Evolutionary conservation across 148 eudicot genomes (phyloP).

Genomic region (Rhododendron ferrugineum): DNA sequence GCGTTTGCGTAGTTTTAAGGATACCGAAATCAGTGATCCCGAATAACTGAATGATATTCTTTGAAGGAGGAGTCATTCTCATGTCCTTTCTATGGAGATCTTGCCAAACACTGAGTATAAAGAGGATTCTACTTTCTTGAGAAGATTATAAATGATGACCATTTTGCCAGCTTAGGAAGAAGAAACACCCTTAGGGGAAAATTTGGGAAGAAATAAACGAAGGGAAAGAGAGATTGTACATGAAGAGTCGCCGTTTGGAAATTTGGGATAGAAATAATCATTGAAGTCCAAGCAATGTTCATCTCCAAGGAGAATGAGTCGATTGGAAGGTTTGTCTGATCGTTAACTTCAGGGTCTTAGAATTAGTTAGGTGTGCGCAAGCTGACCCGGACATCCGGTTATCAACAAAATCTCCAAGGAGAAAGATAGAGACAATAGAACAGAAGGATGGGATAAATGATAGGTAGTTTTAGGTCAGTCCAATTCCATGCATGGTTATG

Average conservation of each 20-base stretch:
- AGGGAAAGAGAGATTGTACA: slow-evolving; percentile 20
- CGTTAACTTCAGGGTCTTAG: too few relatives aligned
- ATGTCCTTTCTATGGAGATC: too few relatives aligned
- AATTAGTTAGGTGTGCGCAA: too few relatives aligned
- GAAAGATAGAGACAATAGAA: not conserved
- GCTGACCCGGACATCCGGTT: too few relatives aligned
- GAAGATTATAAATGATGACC: too few relatives aligned
- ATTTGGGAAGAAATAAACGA: too few relatives aligned
- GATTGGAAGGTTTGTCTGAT: too few relatives aligned
- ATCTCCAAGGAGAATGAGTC: not conserved
- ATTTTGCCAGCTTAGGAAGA: too few relatives aligned
- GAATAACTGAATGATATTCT: not conserved
- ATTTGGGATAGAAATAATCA: not conserved
- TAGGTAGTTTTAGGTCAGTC: not conserved
- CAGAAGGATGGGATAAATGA: not conserved
- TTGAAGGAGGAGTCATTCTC: slow-evolving; percentile 11
- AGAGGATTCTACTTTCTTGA: too few relatives aligned
- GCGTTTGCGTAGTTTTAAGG: not conserved
- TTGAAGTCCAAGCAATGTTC: not conserved
- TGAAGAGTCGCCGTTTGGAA: not conserved
- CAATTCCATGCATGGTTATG: not conserved
- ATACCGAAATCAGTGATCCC: not conserved
- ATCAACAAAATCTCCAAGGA: too few relatives aligned
- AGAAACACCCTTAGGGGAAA: too few relatives aligned
- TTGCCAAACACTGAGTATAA: too few relatives aligned